Base-by-base conservation (phyloP, 2,329 filamentous ascomycete genomes). In the Samsoniella hepiali region DNA sequence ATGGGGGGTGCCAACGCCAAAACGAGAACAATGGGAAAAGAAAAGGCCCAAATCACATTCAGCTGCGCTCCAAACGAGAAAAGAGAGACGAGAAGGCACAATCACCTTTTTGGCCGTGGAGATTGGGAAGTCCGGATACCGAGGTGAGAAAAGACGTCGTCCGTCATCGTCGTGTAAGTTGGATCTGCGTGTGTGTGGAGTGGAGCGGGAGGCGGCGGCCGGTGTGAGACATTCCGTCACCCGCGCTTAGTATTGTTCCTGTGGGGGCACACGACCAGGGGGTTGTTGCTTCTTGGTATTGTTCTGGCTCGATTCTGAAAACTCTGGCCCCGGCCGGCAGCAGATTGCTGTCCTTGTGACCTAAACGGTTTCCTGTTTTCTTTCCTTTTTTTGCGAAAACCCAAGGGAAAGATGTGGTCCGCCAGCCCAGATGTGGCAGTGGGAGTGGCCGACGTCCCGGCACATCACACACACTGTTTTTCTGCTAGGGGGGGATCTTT, bases 201-300 rank as follows among this genome's bases (percentile, higher is more conserved):
- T 51, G 47, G 47, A 51, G 47, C 10, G 34, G 11, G 56, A 31
- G 17, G 31, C 22, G 44, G 22, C 27, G 31, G 29, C 17, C 22
- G 22, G 22, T 22, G 34, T 60, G 58, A 60, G 58, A 53, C 58
- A 38, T 22, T 1, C 22, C 22, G 22, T 22, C 22, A 22, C 22
- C 22, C 5, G n/a, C 31, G 57, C 61, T 69, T 70, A 47, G 69
- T 66, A 63, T 63, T 62, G 65, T 67, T 64, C 55, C 40, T 59
- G 62, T 54, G 62, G 55, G 50, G 58, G 10, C 10, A 1, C 29
- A 5, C 42, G 15, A n/a, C 42, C 22, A 27, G 36, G 44, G 44
- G 22, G 22, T 22, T 22, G 22, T 22, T 22, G 22, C 22, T 22
- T 22, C 53, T 55, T 62, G 38, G 50, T 55, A 62, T 62, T 62